Conservation (phyloP, 1,284 basidiomycete genomes). For the Trametes versicolor region DNA sequence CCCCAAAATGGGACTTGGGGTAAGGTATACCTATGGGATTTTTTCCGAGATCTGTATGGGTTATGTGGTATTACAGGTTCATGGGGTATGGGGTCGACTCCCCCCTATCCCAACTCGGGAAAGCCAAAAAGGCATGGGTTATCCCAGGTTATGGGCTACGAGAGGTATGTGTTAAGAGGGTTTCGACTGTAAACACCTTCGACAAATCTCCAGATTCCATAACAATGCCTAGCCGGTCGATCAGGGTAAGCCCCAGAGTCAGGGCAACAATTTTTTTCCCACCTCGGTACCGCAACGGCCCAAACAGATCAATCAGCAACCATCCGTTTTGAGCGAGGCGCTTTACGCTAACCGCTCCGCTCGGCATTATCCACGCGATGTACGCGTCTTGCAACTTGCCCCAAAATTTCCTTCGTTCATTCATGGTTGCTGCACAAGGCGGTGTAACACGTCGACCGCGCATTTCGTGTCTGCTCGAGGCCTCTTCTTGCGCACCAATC, state of each 20-base stretch:
- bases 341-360: too few relatives aligned
- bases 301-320: not conserved
- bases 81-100: constrained; percentile 2
- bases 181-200: not conserved
- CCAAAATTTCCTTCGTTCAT: too few relatives aligned
- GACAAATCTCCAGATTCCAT: not conserved
- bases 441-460: too few relatives aligned
- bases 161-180: constrained; percentile 6
- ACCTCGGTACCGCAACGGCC: not conserved
- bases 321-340: not conserved
- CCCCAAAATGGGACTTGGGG: too few relatives aligned
- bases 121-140: constrained; percentile 10
- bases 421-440: too few relatives aligned
- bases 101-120: constrained; percentile 10
- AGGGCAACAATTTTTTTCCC: not conserved
- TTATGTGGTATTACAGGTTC: constrained; percentile 7
- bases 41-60: not conserved
- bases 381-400: too few relatives aligned
- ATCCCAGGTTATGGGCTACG: constrained; percentile 5
- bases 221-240: not conserved
- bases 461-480: too few relatives aligned
- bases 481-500: too few relatives aligned
- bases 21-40: constrained; percentile 7
- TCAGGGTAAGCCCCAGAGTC: not conserved
- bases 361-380: too few relatives aligned